phyloP scores from a whole-genome alignment of 768 basidiomycete genomes.

The Crassisporium funariophilum region DNA sequence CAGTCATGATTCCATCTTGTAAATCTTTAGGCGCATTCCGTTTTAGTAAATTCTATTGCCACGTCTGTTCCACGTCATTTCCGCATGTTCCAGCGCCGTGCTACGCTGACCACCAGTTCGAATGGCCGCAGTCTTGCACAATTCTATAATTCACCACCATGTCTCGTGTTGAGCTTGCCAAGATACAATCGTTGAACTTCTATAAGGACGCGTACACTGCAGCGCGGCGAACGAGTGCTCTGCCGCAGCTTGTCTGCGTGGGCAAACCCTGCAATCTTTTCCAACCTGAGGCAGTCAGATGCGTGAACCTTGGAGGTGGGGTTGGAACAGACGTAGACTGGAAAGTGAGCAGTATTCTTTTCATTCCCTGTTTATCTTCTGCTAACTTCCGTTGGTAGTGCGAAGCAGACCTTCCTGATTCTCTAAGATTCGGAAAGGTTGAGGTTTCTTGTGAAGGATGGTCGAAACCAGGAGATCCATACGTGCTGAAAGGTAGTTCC shows the following conservation, averaged over 20 bases:
- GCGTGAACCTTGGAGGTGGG: conserved; percentile 75
- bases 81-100: too few species aligned
- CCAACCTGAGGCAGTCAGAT: conserved; percentile 85
- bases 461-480: conserved; percentile 77
- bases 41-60: conserved; percentile 20
- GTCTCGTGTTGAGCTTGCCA: conserved; percentile 72
- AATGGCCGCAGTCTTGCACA: too few species aligned
- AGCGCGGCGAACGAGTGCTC: conserved; percentile 63
- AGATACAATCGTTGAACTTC: conserved; percentile 77
- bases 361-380: neutral
- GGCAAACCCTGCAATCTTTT: conserved; percentile 79
- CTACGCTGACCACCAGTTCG: too few species aligned
- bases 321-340: conserved; percentile 83
- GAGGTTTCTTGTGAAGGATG: conserved; percentile 92
- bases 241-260: conserved; percentile 79
- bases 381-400: conserved; percentile 51
- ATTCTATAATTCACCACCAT: conserved; percentile 35
- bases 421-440: conserved; percentile 81
- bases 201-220: conserved; percentile 68
- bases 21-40: too few species aligned
- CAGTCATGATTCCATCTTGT: too few species aligned
- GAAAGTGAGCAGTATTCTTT: conserved; percentile 58
- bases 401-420: conserved; percentile 84
- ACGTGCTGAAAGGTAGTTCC: conserved; percentile 76
- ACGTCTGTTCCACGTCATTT: conserved; percentile 40